Base-by-base conservation (phyloP, 108 stramenopile genomes). In the Fragilariopsis cylindrus region DNA sequence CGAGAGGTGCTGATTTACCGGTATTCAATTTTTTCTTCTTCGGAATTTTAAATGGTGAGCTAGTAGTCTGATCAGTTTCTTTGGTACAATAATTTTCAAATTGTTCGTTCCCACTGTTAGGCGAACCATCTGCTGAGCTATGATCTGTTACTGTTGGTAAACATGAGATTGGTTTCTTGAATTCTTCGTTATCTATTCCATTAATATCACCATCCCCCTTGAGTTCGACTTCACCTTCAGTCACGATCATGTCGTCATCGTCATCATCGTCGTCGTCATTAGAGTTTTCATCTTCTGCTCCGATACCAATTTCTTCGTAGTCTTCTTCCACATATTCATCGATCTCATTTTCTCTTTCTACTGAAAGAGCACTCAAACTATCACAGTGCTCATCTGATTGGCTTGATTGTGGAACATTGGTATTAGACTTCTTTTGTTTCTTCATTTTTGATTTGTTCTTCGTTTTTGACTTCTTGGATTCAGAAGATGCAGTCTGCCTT, bases 51-150 rank as follows among this genome's bases (percentile, higher is more conserved):
- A 68, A 63, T 45, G 7, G 43, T 63, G 62, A 43, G 4, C 45
- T 63, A 42, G 62, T 41, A 42, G 62, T 41, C 4, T 63, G 5
- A 45, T 43, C 62, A 7, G 62, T 19, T 52, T 3, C 7, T 11
- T 68, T 68, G 9, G 18, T 40, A 50, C 67, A 48, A 8, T 68
- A 47, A 52, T 50, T 68, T 68, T 48, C 48, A 68, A 68, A 7
- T 5, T 68, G 16, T 5, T 68, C 16, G 41, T 5, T 48, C 13
- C 48, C 47, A 21, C 7, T 49, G 12, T 67, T 67, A 18, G 46
- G 12, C 6, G 67, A 68, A 52, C 67, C 49, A 21, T 68, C 48
- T 39, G 67, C 39, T 50, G 67, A 68, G 67, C 67, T 68, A 21
- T 50, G 47, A 12, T 68, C 67, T 68, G 67, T 52, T 9, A 19